phyloP scores from a whole-genome alignment of 805 yeast genomes.

The Starmerella davenportii region DNA sequence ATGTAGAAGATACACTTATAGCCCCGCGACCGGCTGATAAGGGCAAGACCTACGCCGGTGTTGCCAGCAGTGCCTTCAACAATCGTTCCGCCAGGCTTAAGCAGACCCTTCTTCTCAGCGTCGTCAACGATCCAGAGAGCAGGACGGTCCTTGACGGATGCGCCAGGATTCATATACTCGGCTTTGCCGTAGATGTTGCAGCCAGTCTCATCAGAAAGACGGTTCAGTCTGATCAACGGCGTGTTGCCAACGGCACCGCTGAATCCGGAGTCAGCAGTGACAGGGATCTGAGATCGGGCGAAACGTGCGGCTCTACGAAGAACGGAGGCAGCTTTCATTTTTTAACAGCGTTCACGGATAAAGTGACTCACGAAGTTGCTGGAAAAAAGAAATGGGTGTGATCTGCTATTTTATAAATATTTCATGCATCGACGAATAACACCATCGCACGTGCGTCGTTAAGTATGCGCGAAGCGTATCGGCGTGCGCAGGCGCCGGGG shows the following conservation, averaged over 20 bases:
- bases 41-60: conserved; percentile 86
- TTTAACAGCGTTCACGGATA: too few relatives aligned
- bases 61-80: conserved; percentile 93
- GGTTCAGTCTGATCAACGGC: conserved; percentile 50
- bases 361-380: too few relatives aligned
- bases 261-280: conserved; percentile 49
- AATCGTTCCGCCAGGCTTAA: conserved; percentile 64
- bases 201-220: conserved; percentile 39
- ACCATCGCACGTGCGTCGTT: not conserved
- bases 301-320: conserved; percentile 6
- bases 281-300: conserved; percentile 37
- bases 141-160: conserved; percentile 81
- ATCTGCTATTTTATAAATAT: too few relatives aligned
- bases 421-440: too few relatives aligned
- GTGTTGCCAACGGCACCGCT: conserved; percentile 87
- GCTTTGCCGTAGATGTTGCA: conserved; percentile 77
- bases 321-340: conserved; percentile 4
- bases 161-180: conserved; percentile 87
- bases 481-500: too few relatives aligned
- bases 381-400: too few relatives aligned
- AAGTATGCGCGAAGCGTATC: not conserved
- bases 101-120: conserved; percentile 44
- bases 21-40: conserved; percentile 58
- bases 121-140: conserved; percentile 60
- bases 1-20: conserved; percentile 73